phyloP scores from a whole-genome alignment of 495 filamentous ascomycete species.

The Talaromyces thailandensis region DNA sequence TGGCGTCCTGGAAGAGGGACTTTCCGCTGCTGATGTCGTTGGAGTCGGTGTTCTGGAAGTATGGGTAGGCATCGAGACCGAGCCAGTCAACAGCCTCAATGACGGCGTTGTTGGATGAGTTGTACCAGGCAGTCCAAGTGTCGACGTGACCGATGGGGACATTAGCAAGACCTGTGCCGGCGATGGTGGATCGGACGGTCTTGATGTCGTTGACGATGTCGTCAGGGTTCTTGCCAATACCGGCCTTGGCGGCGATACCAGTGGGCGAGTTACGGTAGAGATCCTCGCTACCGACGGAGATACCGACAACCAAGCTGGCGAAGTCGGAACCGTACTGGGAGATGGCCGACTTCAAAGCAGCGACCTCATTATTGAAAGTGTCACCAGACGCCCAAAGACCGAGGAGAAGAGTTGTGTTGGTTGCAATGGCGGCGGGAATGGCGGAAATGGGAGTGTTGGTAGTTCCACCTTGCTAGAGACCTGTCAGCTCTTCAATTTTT shows the following conservation, averaged over 20 bases:
- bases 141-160: constrained; percentile 77
- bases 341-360: constrained; percentile 57
- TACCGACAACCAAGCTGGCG: constrained; percentile 60
- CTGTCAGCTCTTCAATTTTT: constrained; percentile 5
- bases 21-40: constrained; percentile 57
- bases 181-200: constrained; percentile 48
- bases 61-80: constrained; percentile 69
- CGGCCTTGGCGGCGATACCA: constrained; percentile 41
- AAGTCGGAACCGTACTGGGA: constrained; percentile 52
- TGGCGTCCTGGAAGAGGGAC: constrained; percentile 53
- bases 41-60: constrained; percentile 60
- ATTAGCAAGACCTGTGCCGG: constrained; percentile 44
- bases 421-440: constrained; percentile 72
- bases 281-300: constrained; percentile 87
- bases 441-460: constrained; percentile 52
- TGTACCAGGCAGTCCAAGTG: constrained; percentile 83
- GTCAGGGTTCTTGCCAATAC: constrained; percentile 49
- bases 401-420: constrained; percentile 63
- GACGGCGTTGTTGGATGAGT: constrained; percentile 61
- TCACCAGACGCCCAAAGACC: constrained; percentile 72
- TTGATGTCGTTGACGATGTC: constrained; percentile 57
- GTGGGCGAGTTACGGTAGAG: constrained; percentile 69
- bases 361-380: constrained; percentile 58
- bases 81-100: constrained; percentile 65
- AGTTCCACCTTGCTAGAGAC: constrained; percentile 41